phyloP scores from a whole-genome alignment of 2,329 filamentous ascomycete species.

The Talaromyces sp. region DNA sequence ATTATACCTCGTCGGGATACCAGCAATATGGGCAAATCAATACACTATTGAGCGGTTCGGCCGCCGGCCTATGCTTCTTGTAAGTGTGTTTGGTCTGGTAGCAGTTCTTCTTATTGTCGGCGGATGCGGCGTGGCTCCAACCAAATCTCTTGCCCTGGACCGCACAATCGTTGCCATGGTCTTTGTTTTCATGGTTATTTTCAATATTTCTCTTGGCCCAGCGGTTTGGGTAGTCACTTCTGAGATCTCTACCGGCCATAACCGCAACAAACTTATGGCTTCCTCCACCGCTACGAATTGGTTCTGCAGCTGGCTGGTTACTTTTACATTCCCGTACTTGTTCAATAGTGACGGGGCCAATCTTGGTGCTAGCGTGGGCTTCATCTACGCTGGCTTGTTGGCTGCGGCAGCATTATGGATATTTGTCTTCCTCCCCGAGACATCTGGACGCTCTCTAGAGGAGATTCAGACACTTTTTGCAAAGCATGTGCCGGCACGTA shows the following conservation, averaged over 20 bases:
- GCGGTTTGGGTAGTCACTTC: constrained; percentile 70
- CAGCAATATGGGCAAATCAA: constrained; percentile 82
- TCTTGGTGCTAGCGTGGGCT: constrained; percentile 68
- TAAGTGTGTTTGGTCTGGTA: constrained; percentile 76
- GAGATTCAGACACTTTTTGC: constrained; percentile 56
- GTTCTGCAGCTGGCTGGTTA: constrained; percentile 78
- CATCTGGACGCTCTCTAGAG: constrained; percentile 52
- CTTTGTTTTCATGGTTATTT: constrained; percentile 90
- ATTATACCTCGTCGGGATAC: constrained; percentile 84
- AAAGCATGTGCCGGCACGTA: neutral
- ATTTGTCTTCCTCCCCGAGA: constrained; percentile 53
- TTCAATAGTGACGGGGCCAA: constrained; percentile 42
- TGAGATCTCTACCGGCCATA: constrained; percentile 84
- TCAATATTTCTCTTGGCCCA: constrained; percentile 83
- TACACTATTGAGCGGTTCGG: constrained; percentile 79
- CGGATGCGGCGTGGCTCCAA: constrained; percentile 60
- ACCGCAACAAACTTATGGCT: constrained; percentile 80
- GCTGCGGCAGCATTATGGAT: constrained; percentile 27
- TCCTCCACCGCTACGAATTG: constrained; percentile 86
- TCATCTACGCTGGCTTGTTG: constrained; percentile 55
- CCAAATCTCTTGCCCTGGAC: constrained; percentile 55
- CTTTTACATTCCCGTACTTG: constrained; percentile 71
- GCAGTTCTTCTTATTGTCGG: constrained; percentile 83
- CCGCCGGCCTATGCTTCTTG: constrained; percentile 74
- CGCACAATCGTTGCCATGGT: constrained; percentile 56